Conservation (phyloP, 2,329 filamentous ascomycete species). For the Paramyrothecium roridum region DNA sequence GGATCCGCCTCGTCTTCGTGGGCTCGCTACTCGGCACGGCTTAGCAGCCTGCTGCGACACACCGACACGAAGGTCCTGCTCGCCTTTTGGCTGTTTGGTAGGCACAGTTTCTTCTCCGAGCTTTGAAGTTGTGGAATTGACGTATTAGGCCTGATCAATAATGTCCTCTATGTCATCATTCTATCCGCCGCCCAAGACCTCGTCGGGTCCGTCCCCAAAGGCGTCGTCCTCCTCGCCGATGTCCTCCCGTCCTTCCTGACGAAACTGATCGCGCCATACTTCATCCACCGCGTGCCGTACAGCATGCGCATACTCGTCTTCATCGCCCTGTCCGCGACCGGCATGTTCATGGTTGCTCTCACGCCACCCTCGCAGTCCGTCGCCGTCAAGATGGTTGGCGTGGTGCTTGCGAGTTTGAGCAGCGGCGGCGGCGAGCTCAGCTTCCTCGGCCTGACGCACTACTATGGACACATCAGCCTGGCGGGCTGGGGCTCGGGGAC, state of each 20-base stretch:
- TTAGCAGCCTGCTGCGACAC: conserved; percentile 61
- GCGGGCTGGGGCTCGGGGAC: conserved; percentile 93
- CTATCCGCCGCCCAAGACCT: conserved; percentile 94
- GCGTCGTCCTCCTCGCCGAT: conserved; percentile 87
- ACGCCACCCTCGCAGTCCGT: conserved; percentile 67
- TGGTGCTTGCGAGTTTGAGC: conserved; percentile 80
- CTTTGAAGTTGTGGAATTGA: background rate
- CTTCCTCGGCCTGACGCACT: conserved; percentile 89
- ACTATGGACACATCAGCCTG: conserved; percentile 82
- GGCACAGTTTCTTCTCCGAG: background rate
- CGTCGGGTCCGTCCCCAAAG: conserved; percentile 88
- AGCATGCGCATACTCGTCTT: conserved; percentile 70
- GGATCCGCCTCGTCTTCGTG: conserved; percentile 64
- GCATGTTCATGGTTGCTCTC: conserved; percentile 86
- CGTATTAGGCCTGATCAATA: conserved; percentile 67
- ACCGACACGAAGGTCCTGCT: conserved; percentile 68
- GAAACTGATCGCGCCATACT: conserved; percentile 88
- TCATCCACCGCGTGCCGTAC: conserved; percentile 87
- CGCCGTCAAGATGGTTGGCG: conserved; percentile 73
- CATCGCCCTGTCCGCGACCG: conserved; percentile 69
- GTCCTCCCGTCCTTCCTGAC: conserved; percentile 85
- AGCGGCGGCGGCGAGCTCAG: conserved; percentile 86
- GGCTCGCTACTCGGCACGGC: conserved; percentile 66
- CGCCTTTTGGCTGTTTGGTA: conserved; percentile 95
- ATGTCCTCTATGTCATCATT: conserved; percentile 96